These are phyloP conservation scores for Aspergillus quadricinctus DNA, from an alignment of 2,329 filamentous ascomycete genomes.

Conservation along the genomic window DNA sequence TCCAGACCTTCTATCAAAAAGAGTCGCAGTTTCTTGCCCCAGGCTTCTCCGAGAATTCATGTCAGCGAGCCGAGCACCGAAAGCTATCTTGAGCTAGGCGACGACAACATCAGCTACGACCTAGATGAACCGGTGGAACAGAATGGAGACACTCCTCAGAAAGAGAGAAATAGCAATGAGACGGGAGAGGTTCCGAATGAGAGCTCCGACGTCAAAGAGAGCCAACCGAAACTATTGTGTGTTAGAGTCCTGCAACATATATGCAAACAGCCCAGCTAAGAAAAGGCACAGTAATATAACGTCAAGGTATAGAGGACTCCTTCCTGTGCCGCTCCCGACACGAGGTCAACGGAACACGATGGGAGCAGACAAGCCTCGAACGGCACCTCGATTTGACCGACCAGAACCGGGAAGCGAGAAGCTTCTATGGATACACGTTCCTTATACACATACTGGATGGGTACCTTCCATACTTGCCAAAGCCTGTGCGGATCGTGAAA, in stretches of 20 bases:
- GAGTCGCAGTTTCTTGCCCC: slow-evolving; percentile 21
- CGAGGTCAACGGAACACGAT: slow-evolving; percentile 22
- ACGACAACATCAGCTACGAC: slow-evolving; percentile 5
- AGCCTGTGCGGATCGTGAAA: slow-evolving; percentile 21
- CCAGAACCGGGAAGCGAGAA: slow-evolving; percentile 31
- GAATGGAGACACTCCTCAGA: neutral
- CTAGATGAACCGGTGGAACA: neutral
- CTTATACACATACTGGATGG: slow-evolving; percentile 26
- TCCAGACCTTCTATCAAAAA: slow-evolving; percentile 18
- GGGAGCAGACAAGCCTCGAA: slow-evolving; percentile 20
- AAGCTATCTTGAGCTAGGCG: slow-evolving; percentile 14
- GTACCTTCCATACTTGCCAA: slow-evolving; percentile 18
- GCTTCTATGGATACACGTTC: slow-evolving; percentile 32
- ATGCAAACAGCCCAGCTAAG: neutral
- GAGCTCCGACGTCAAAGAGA: neutral
- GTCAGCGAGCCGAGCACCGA: slow-evolving; percentile 23
- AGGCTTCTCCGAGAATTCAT: slow-evolving; percentile 25
- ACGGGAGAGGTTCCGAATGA: neutral
- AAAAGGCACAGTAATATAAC: neutral
- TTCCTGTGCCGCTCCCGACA: slow-evolving; percentile 20
- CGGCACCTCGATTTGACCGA: slow-evolving; percentile 27
- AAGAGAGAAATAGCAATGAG: neutral
- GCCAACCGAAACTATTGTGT: neutral
- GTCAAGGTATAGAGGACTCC: slow-evolving; percentile 18
- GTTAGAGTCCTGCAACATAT: neutral